phyloP scores from a whole-genome alignment of 495 filamentous ascomycete species.

The Aspergillus kassunensis region DNA sequence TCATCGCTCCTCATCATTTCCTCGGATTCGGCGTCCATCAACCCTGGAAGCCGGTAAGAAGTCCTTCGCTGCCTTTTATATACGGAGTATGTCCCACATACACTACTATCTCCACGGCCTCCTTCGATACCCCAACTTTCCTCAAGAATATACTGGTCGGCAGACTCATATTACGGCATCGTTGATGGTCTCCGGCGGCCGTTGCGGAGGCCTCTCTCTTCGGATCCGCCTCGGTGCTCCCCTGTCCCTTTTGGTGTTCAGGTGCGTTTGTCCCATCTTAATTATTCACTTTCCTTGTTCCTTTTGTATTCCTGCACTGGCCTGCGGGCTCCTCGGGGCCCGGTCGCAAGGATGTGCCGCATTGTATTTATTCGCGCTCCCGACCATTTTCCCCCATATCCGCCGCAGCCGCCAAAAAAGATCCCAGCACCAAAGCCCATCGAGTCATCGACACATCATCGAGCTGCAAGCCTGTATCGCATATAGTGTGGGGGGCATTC shows the following conservation, averaged over 20 bases:
- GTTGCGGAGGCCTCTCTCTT: not conserved
- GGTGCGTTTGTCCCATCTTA: not conserved
- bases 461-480: not conserved
- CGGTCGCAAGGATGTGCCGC: slow-evolving; percentile 1
- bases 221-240: not conserved
- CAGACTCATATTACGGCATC: not conserved
- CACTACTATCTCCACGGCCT: slow-evolving; percentile 16
- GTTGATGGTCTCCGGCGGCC: not conserved
- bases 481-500: slow-evolving; percentile 10
- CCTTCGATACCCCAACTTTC: not conserved
- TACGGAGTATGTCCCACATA: slow-evolving; percentile 5
- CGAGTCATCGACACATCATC: not conserved
- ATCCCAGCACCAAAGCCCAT: not conserved
- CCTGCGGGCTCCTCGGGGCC: slow-evolving; percentile 3
- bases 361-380: slow-evolving; percentile 1
- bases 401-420: slow-evolving; percentile 16
- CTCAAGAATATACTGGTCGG: not conserved
- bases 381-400: slow-evolving; percentile 7
- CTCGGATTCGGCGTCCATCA: slow-evolving; percentile 3
- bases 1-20: slow-evolving; percentile 3
- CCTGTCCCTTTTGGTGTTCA: not conserved
- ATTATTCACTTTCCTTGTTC: not conserved
- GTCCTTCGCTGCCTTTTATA: slow-evolving; percentile 5
- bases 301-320: not conserved
- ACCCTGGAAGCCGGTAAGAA: slow-evolving; percentile 2